These are phyloP conservation scores for Sphaerulina populicola DNA, from an alignment of 2,329 filamentous ascomycete genomes.

Conservation along the genomic window DNA sequence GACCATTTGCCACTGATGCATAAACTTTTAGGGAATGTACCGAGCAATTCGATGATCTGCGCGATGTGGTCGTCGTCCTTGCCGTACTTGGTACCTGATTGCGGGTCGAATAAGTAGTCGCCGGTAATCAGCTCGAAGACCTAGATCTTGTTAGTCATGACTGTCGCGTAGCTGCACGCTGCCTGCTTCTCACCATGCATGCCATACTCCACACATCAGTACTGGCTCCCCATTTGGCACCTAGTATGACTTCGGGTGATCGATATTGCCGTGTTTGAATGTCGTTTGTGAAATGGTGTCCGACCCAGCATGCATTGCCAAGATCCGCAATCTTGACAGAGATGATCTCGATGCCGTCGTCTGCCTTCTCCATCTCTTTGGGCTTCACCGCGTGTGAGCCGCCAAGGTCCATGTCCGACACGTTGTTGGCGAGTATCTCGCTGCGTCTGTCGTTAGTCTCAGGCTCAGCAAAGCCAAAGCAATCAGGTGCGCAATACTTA, in stretches of 20 bases:
- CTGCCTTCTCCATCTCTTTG: conserved; percentile 54
- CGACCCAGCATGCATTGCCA: conserved; percentile 97
- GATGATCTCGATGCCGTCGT: conserved; percentile 64
- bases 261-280: conserved; percentile 97
- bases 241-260: conserved; percentile 92
- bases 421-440: conserved; percentile 82
- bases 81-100: conserved; percentile 96
- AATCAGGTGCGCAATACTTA: conserved; percentile 45
- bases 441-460: conserved; percentile 29
- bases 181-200: conserved; percentile 65
- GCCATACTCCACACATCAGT: conserved; percentile 99
- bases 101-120: conserved; percentile 96
- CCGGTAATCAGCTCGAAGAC: conserved; percentile 96
- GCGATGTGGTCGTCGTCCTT: conserved; percentile 99
- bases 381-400: conserved; percentile 50
- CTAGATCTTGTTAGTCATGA: conserved; percentile 43
- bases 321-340: conserved; percentile 98
- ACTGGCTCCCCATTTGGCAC: conserved; percentile 97
- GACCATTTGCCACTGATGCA: conserved; percentile 94
- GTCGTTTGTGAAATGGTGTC: conserved; percentile 98
- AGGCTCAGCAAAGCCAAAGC: conserved; percentile 13
- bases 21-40: conserved; percentile 83
- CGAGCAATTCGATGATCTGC: conserved; percentile 94
- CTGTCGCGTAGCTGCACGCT: neutral
- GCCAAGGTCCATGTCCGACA: conserved; percentile 89